These are phyloP conservation scores for Agaricales sp. DNA, from an alignment of 1,284 basidiomycete species.

Conservation along the genomic window DNA sequence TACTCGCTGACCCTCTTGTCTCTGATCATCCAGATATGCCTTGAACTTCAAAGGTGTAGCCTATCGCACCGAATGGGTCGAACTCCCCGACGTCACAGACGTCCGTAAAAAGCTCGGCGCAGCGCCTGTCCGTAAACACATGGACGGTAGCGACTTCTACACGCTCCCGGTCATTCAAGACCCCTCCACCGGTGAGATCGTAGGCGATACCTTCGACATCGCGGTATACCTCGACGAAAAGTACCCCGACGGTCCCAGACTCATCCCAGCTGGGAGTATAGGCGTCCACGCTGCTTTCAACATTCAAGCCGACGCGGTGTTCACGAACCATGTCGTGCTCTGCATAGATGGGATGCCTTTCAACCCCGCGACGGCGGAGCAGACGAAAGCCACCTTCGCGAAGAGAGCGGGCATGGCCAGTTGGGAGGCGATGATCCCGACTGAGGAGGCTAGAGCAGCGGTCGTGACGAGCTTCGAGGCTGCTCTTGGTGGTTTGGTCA, in stretches of 20 bases:
- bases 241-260: constrained; percentile 10
- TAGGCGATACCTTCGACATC: constrained; percentile 14
- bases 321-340: constrained; percentile 4
- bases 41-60: constrained; percentile 29
- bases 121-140: constrained; percentile 15
- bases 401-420: too few relatives aligned
- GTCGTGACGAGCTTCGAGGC: too few relatives aligned
- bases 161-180: constrained; percentile 20
- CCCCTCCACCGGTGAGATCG: constrained; percentile 8
- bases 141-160: constrained; percentile 20
- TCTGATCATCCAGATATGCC: constrained; percentile 20
- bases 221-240: constrained; percentile 15
- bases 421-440: too few relatives aligned
- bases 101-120: constrained; percentile 21
- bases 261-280: constrained; percentile 9
- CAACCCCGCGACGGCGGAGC: constrained; percentile 7
- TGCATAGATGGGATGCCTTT: background rate
- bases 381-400: too few relatives aligned
- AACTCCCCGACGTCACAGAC: constrained; percentile 24
- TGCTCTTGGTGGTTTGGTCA: too few relatives aligned
- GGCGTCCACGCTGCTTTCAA: constrained; percentile 5
- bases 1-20: constrained; percentile 7
- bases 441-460: too few relatives aligned
- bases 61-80: constrained; percentile 28
- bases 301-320: constrained; percentile 3